Evolutionary conservation across 495 filamentous ascomycete species (phyloP), one percentile per base, ranked within the genome.

Genomic region (Letharia columbiana): DNA sequence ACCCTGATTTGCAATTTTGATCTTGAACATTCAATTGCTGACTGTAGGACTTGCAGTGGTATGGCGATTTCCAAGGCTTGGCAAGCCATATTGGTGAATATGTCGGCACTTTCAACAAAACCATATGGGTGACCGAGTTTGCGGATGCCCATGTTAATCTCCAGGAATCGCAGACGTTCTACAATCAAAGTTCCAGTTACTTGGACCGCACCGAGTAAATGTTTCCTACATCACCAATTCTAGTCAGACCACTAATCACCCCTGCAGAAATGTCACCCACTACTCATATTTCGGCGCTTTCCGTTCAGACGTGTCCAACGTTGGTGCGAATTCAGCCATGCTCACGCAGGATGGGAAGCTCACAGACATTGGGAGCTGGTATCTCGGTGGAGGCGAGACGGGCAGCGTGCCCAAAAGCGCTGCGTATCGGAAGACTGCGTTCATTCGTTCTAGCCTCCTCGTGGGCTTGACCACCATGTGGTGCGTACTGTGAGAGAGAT

Each of bases 271-370:
- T 67, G 89, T 89, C 73, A 91, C 82, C 73, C 89, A 90, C 71
- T 92, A 92, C 72, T 86, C 85, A 17, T 86, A 87, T 69, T 93
- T 92, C 69, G 89, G 89, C 64, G 77, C 86, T 50, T 92, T 91
- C 75, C 82, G 88, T 37, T 82, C 80, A 42, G 75, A 79, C 42
- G 83, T 82, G 49, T 84, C 82, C 63, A 91, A 91, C 65, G 83
- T 92, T 39, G 67, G 72, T 5, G 75, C 71, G 40, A 81, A 73
- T 50, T 73, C 74, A 13, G 75, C 52, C 50, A 81, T 81, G 68
- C 78, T 80, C 17, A 67, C 33, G 54, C 74, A 74, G 68, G 79
- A 80, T 3, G 79, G 77, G 37, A 79, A 82, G 23, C 64, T 65
- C 40, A 61, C 57, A 17, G 76, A 73, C 47, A 45, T 65, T 31